Base-by-base conservation (phyloP, 192 early-diverging fungal species). In the Kickxella alabastrina region DNA sequence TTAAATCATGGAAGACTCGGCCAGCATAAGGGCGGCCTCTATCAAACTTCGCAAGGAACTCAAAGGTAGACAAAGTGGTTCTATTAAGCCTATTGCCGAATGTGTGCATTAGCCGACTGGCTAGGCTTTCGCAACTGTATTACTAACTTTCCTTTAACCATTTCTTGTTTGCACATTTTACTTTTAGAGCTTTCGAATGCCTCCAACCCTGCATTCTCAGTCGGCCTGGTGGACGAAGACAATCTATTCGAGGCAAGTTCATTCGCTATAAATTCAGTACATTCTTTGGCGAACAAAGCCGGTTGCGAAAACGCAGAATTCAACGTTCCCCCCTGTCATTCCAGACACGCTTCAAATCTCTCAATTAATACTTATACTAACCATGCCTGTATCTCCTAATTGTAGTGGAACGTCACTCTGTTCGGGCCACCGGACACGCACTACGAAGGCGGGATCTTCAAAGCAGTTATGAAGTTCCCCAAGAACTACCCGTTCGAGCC, bases 391-490 rank as follows among this genome's bases (percentile, higher is more conserved):
- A n/a, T n/a, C n/a, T n/a, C n/a, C n/a, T n/a, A n/a, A n/a, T n/a
- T 49, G 49, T 65, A 88, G 86, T 90, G 90, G 90, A 87, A 89
- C 41, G 84, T 98, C 26, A 86, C 93, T 78, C 81, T 98, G 49
- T 84, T 94, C 46, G 92, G 92, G 15, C 89, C 95, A 27, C 79
- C 81, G 32, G 91, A 87, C 47, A 92, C 92, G 9, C 67, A 87
- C 39, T 94, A 92, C 67, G 93, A 96, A 52, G 95, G 91, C 15
- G 96, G 96, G 3, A 89, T 95, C 62, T 98, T 96, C 83, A 90
- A 85, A 56, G 92, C 92, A 1, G 72, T 70, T 15, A 60, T 89
- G 57, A 74, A 65, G 21, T 92, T 91, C 64, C 85, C 89, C 13
- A 47, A 60, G 44, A 71, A 83, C 28, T 98, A 97, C 57, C 95